Conservation (phyloP, 2,329 filamentous ascomycete genomes). For the Stagonosporopsis rhizophila region DNA sequence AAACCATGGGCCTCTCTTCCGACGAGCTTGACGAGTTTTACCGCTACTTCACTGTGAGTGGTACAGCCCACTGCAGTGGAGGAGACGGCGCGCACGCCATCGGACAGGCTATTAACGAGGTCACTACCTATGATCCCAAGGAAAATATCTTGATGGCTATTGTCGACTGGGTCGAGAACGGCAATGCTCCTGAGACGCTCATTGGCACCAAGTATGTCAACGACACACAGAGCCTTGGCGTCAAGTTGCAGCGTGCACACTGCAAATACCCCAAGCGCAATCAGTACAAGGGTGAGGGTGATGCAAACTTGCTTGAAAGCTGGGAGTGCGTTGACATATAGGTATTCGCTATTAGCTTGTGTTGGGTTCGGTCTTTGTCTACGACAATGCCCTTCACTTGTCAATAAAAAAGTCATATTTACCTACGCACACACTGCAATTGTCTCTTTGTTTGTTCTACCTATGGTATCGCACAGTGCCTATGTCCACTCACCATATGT, state of each 20-base stretch:
- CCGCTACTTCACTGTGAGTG: conserved; percentile 61
- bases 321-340: conserved; percentile 43
- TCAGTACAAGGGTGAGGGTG: conserved; percentile 41
- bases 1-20: conserved; percentile 50
- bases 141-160: conserved; percentile 58
- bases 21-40: conserved; percentile 54
- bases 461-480: background rate
- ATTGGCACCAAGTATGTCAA: conserved; percentile 44
- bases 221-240: conserved; percentile 35
- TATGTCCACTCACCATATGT: background rate
- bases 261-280: conserved; percentile 49
- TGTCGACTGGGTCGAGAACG: conserved; percentile 57
- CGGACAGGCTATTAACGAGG: conserved; percentile 32
- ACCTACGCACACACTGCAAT: background rate
- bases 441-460: background rate
- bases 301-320: conserved; percentile 37
- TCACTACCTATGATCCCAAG: conserved; percentile 43
- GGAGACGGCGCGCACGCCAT: conserved; percentile 56
- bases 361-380: background rate
- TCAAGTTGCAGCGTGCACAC: conserved; percentile 45
- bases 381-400: background rate
- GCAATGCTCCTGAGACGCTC: conserved; percentile 51
- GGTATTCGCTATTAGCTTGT: background rate
- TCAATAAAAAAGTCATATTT: background rate
- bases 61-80: conserved; percentile 60